Evolutionary conservation across 2,329 filamentous ascomycete genomes (phyloP).

Genomic region (Fusarium agapanthi): DNA sequence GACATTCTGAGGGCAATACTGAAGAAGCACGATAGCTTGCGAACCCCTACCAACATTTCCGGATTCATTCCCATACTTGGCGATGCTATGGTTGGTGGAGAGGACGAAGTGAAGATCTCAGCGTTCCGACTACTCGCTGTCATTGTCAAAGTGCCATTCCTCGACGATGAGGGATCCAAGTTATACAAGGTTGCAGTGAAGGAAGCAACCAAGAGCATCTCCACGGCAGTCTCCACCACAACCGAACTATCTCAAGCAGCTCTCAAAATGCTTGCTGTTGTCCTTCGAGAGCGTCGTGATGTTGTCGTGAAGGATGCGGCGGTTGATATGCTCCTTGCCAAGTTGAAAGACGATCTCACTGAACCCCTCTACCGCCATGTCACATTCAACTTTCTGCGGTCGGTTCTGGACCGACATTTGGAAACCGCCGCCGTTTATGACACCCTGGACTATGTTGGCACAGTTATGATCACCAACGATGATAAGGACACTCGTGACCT

Average conservation of each 20-base stretch:
- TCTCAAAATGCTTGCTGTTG: constrained; percentile 85
- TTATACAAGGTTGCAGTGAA: constrained; percentile 81
- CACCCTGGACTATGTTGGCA: constrained; percentile 85
- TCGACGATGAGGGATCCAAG: constrained; percentile 71
- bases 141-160: constrained; percentile 84
- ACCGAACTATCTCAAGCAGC: constrained; percentile 88
- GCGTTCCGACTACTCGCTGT: constrained; percentile 85
- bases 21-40: constrained; percentile 83
- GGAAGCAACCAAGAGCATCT: constrained; percentile 85
- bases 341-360: constrained; percentile 87
- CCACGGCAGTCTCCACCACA: constrained; percentile 78
- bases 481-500: constrained; percentile 88
- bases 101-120: constrained; percentile 93
- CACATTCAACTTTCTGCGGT: constrained; percentile 92
- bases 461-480: constrained; percentile 95
- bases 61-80: constrained; percentile 91
- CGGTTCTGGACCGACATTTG: constrained; percentile 84
- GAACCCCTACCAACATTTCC: constrained; percentile 79
- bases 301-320: constrained; percentile 82
- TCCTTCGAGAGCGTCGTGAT: constrained; percentile 82
- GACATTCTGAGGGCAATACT: constrained; percentile 87
- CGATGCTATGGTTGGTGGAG: constrained; percentile 82
- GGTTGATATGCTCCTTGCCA: constrained; percentile 82
- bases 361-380: constrained; percentile 92
- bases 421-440: constrained; percentile 91